Base-by-base conservation (phyloP, 176 grass and related monocot genomes). In the Miscanthus lutarioriparius region DNA sequence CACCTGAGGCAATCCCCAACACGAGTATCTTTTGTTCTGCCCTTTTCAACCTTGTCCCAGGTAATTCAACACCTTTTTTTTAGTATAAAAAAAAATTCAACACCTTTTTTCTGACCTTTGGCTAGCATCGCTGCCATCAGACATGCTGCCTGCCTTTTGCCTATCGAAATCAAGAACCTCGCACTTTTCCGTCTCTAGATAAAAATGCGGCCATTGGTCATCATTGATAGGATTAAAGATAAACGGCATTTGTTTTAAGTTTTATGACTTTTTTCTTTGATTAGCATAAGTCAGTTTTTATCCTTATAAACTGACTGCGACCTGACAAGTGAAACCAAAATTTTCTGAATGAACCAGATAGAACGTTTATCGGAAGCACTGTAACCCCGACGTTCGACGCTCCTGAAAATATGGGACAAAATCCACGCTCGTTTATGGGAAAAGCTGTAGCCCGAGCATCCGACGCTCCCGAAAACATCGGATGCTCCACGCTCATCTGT, bases 131-230 rank as follows among this genome's bases (percentile, higher is more conserved):
- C 64, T 53, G 9, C 43, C 28, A 69, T 17, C 22, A 51, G 28
- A 81, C 45, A 54, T 32, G 28, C 8, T 69, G 78, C 45, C 32
- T 54, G 65, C 65, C 79, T 70, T 81, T 81, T 70, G 7, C 45
- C 44, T 81, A 25, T 70, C 78, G 30, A 27, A 62, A 81, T 70
- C 79, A 81, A 26, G 44, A 19, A 11, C 30, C 9, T 26, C 45
- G 14, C 14, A 36, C 44, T 23, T 81, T 54, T 54, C 43, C 30
- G 0, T 45, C 7, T 38, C 28, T 12, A 17, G 20, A 38, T 16
- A 16, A 15, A 23, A 48, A 79, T 6, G 37, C 7, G 11, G 10
- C 23, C 14, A 30, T 45, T 45, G 17, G 38, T 1, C 10, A 65
- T 64, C 56, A 79, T 45, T 39, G 35, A 20, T 65, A n/a, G 16